These are phyloP conservation scores for Filobasidium uniguttulatum DNA, from an alignment of 1,284 basidiomycete species.

Conservation along the genomic window DNA sequence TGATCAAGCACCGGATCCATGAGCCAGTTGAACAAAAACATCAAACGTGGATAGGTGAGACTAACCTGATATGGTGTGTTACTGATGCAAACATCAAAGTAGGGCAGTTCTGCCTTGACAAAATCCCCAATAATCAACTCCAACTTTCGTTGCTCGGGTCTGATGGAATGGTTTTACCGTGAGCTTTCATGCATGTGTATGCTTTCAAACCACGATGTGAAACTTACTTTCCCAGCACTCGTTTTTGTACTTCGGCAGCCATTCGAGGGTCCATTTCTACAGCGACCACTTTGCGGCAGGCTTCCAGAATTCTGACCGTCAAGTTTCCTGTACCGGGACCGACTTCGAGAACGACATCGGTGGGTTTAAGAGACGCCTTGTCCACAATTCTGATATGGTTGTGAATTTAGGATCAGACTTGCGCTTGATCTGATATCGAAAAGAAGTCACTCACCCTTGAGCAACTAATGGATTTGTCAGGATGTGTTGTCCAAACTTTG, in stretches of 20 bases:
- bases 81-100: conserved; percentile 97
- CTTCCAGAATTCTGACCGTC: conserved; percentile 85
- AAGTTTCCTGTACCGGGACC: conserved; percentile 97
- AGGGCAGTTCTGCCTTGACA: conserved; percentile 89
- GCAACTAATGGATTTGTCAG: conserved; percentile 85
- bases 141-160: conserved; percentile 86
- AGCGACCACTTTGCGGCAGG: conserved; percentile 81
- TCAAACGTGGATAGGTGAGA: not conserved
- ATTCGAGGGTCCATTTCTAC: conserved; percentile 99
- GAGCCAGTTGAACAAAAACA: too few species aligned
- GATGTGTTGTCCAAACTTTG: conserved; percentile 92
- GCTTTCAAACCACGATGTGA: too few species aligned
- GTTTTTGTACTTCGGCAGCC: conserved; percentile 93
- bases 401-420: not conserved
- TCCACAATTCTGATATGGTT: conserved; percentile 54
- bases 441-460: conserved; percentile 51
- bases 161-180: too few species aligned
- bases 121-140: conserved; percentile 94
- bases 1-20: conserved; percentile 15
- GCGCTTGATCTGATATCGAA: not conserved
- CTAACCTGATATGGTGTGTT: conserved; percentile 88
- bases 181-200: too few species aligned
- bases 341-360: conserved; percentile 92
- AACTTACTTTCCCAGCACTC: conserved; percentile 70
- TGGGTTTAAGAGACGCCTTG: conserved; percentile 67